Evolutionary conservation across 805 yeast genomes (phyloP).

Genomic region (Wickerhamiella brachini): DNA sequence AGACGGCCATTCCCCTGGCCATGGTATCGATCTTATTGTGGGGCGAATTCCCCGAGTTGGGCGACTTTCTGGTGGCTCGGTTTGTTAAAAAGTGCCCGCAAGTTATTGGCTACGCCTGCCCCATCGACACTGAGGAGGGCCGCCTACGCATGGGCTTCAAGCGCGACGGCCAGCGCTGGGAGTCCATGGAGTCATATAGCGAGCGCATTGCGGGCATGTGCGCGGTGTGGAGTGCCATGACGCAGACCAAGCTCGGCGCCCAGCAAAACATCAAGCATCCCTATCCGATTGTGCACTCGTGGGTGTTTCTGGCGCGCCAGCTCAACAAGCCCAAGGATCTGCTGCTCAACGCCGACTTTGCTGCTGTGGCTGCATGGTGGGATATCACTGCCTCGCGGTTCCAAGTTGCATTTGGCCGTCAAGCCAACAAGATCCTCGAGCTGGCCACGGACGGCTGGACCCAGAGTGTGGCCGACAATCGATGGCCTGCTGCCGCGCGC

Average conservation of each 20-base stretch:
- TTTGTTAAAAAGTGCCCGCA: slow-evolving; percentile 85
- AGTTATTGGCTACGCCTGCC: slow-evolving; percentile 67
- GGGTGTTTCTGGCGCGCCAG: slow-evolving; percentile 64
- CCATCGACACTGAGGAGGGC: slow-evolving; percentile 70
- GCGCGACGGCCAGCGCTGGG: slow-evolving; percentile 31
- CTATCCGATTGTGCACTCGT: slow-evolving; percentile 40
- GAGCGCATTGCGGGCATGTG: slow-evolving; percentile 82
- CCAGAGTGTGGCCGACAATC: slow-evolving; percentile 33
- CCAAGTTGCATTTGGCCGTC: slow-evolving; percentile 45
- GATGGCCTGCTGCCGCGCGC: slow-evolving; percentile 67
- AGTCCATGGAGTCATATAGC: slow-evolving; percentile 52
- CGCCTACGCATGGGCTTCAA: slow-evolving; percentile 82
- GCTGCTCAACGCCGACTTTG: slow-evolving; percentile 55
- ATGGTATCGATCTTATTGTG: slow-evolving; percentile 44
- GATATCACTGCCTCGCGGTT: slow-evolving; percentile 60
- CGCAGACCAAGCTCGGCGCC: slow-evolving; percentile 32
- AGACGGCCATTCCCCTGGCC: slow-evolving; percentile 69
- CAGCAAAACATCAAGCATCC: slow-evolving; percentile 30
- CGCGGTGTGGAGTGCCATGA: slow-evolving; percentile 64
- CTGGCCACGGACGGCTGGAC: slow-evolving; percentile 41
- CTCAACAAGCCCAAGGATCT: slow-evolving; percentile 41
- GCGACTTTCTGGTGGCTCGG: slow-evolving; percentile 55
- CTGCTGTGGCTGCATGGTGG: slow-evolving; percentile 79
- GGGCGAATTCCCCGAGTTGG: slow-evolving; percentile 36
- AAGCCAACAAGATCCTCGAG: slow-evolving; percentile 48